phyloP scores from a whole-genome alignment of 352 stramenopile species.

The Pythium sp. region DNA sequence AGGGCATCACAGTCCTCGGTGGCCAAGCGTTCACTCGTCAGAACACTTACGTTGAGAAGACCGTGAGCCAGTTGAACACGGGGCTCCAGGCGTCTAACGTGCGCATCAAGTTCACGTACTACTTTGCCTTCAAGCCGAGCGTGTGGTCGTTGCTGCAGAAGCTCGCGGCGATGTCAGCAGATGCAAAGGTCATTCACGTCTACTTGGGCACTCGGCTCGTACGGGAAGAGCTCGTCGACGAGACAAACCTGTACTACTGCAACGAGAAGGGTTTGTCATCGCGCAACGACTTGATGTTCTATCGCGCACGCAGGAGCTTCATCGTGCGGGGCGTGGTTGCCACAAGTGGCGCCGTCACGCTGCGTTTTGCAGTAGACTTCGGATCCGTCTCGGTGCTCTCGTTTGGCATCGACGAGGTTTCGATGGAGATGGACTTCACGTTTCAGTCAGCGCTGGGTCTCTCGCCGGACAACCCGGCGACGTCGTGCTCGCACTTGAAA shows the following conservation, averaged over 20 bases:
- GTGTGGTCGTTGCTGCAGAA: conserved; percentile 24
- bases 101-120: conserved; percentile 60
- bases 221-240: conserved; percentile 37
- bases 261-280: conserved; percentile 22
- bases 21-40: conserved; percentile 29
- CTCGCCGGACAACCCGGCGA: conserved; percentile 38
- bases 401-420: conserved; percentile 62
- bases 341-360: conserved; percentile 21
- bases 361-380: conserved; percentile 49
- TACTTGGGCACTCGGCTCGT: conserved; percentile 43
- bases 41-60: conserved; percentile 44
- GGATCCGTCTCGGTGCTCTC: conserved; percentile 34
- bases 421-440: conserved; percentile 56
- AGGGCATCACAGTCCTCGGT: conserved; percentile 49
- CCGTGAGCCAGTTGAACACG: conserved; percentile 25
- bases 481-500: conserved; percentile 52
- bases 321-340: conserved; percentile 39
- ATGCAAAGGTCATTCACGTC: conserved; percentile 42
- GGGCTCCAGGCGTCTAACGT: conserved; percentile 35
- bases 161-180: conserved; percentile 20
- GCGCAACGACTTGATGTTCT: conserved; percentile 30
- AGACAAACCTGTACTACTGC: conserved; percentile 37
- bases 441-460: conserved; percentile 48
- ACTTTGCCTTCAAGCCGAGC: conserved; percentile 51
- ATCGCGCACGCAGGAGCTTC: conserved; percentile 33